These are phyloP conservation scores for Parachaetomium inaequale DNA, from an alignment of 495 filamentous ascomycete genomes.

Conservation along the genomic window DNA sequence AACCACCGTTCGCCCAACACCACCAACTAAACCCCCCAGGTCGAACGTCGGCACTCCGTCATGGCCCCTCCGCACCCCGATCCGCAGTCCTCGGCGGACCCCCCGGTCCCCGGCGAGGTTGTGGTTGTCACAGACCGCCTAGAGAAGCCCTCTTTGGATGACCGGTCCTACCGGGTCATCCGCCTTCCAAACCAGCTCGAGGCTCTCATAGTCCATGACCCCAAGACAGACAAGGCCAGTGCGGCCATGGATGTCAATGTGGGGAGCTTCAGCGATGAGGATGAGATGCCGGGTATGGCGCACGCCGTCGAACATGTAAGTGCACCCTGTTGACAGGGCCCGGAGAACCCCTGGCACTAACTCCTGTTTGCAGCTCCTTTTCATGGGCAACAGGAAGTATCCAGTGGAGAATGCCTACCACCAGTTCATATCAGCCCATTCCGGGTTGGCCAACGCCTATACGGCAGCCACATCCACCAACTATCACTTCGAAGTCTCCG, in stretches of 20 bases:
- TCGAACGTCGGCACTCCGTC: conserved; percentile 5
- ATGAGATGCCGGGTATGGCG: conserved; percentile 89
- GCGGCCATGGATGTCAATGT: conserved; percentile 95
- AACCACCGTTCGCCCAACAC: not conserved
- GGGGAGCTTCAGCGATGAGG: conserved; percentile 87
- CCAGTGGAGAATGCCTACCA: conserved; percentile 95
- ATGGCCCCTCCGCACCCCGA: conserved; percentile 27
- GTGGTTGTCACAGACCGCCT: conserved; percentile 73
- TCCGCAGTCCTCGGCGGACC: conserved; percentile 20
- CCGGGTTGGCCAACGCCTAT: conserved; percentile 91
- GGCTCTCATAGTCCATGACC: conserved; percentile 88
- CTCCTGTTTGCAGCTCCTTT: conserved; percentile 62
- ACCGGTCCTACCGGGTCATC: conserved; percentile 85
- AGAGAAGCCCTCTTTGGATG: conserved; percentile 83
- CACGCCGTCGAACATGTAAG: conserved; percentile 75
- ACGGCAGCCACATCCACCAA: conserved; percentile 93
- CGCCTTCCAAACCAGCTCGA: conserved; percentile 86
- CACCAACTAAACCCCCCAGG: not conserved
- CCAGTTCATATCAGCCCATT: conserved; percentile 83
- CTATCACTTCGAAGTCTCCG: conserved; percentile 94
- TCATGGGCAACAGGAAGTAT: conserved; percentile 99
- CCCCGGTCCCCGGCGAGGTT: conserved; percentile 32
- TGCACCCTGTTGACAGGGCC: conserved; percentile 4
- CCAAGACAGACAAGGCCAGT: conserved; percentile 93
- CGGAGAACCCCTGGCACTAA: conserved; percentile 14